Base-by-base conservation (phyloP, 495 filamentous ascomycete species). In the Neurospora tetrasperma region DNA sequence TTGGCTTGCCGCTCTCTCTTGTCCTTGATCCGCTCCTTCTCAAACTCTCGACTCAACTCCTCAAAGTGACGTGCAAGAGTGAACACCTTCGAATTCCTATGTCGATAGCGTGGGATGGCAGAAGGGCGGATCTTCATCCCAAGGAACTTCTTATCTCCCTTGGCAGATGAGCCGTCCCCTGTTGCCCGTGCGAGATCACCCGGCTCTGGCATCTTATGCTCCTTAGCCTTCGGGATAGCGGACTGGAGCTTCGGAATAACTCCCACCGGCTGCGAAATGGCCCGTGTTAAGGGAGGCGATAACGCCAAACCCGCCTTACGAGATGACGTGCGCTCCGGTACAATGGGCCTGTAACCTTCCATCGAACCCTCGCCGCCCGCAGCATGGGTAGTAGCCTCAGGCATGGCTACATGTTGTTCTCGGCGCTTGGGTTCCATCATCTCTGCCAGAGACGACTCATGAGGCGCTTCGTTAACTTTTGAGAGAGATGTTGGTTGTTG, bases 61-160 rank as follows among this genome's bases (percentile, higher is more conserved):
- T 99, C 96, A 77, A 98, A 98, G 80, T 98, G 96, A 77, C 93
- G 94, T 16, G 96, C 94, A 41, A 98, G 86, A 6, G 88, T 93
- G 6, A 93, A 94, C 1, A 99, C 96, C 70, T 91, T 92, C 2
- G 90, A 86, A 70, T 91, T 89, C 59, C 87, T 91, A 18, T 84
- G 87, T 42, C 96, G 89, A 66, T 95, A 97, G 23, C 96, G 90
- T 38, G 96, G 96, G 73, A 99, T 98, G 41, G 93, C 85, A 7
- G 95, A 96, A 42, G 91, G 88, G 3, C 85, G 87, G 2, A 85
- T 75, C 72, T 92, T 88, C 40, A 88, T 87, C 43, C 92, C 91
- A 4, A 87, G 86, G 4, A 94, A 80, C 76, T 92, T 94, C 79
- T 91, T 94, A 48, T 96, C 93, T 3, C 83, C 79, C 59, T 86